These are phyloP conservation scores for Metarhizium anisopliae DNA, from an alignment of 2,329 filamentous ascomycete species.

Conservation along the genomic window DNA sequence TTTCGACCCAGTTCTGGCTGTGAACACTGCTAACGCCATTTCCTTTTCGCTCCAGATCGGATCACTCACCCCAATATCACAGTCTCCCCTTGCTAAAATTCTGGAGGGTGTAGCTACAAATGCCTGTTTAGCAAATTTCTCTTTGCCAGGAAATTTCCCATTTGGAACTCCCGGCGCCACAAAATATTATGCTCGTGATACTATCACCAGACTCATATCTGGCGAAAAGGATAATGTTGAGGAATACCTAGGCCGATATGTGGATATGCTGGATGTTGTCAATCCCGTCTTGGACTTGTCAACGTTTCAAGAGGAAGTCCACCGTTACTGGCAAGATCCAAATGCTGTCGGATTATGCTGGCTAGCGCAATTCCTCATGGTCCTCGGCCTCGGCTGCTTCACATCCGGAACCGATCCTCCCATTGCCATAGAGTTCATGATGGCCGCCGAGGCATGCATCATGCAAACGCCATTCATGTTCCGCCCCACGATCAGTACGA, in stretches of 20 bases:
- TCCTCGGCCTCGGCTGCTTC: constrained; percentile 25
- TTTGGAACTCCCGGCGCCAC: constrained; percentile 25
- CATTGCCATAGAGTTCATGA: constrained; percentile 25
- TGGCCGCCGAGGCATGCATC: constrained; percentile 27
- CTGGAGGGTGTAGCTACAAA: constrained; percentile 25
- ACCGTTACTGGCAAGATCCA: constrained; percentile 23
- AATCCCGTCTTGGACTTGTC: constrained; percentile 25
- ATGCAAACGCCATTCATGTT: constrained; percentile 30
- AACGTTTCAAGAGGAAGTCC: constrained; percentile 19
- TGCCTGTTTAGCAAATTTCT: constrained; percentile 25
- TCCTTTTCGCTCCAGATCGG: constrained; percentile 15
- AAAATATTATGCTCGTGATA: constrained; percentile 23
- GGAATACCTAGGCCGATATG: constrained; percentile 20
- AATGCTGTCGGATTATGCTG: constrained; percentile 20
- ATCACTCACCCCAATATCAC: constrained; percentile 13
- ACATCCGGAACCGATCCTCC: constrained; percentile 20
- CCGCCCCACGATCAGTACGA: constrained; percentile 22
- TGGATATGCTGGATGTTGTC: constrained; percentile 22
- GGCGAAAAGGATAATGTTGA: constrained; percentile 16
- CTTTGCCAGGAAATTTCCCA: constrained; percentile 27
- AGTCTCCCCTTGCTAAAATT: constrained; percentile 18
- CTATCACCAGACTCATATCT: constrained; percentile 20
- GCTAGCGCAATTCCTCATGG: constrained; percentile 26
- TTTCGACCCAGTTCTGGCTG: not conserved
- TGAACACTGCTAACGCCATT: not conserved